Conservation (phyloP, 139 green algal species). For the Chlorella sorokiniana region DNA sequence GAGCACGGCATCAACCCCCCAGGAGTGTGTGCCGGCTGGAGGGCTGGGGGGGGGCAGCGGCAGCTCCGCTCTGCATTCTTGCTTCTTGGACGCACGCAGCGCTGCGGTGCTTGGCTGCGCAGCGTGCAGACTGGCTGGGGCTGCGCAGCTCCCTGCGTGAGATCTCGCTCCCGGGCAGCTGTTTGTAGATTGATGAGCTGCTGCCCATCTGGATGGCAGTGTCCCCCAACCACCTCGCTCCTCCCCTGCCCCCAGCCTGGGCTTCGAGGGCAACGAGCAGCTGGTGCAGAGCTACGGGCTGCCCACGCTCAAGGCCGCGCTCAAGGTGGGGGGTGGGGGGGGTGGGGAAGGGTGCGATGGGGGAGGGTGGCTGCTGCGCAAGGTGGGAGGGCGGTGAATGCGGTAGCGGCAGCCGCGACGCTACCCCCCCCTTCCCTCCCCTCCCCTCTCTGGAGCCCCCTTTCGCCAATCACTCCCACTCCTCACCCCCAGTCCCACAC, state of each 20-base stretch:
- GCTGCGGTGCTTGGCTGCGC: no score
- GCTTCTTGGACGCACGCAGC: no score
- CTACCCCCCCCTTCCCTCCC: no score
- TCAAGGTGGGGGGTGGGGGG: slow-evolving; percentile 1
- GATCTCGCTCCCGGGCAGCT: no score
- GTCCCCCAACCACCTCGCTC: not conserved
- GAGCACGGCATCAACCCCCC: not conserved
- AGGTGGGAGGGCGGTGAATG: not conserved
- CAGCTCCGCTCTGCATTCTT: no score
- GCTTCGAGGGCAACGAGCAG: slow-evolving; percentile 17
- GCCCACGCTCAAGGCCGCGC: slow-evolving; percentile 21
- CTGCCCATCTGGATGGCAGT: not conserved
- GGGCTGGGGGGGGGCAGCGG: no score
- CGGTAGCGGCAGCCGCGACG: not conserved
- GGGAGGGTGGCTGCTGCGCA: not conserved
- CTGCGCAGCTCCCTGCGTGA: not conserved
- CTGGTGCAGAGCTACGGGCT: slow-evolving; percentile 30
- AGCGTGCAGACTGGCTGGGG: not conserved
- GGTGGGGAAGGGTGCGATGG: not conserved
- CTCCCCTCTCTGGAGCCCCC: no score
- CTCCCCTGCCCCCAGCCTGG: slow-evolving; percentile 11
- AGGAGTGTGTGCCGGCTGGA: not conserved
- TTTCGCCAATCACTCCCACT: no score
- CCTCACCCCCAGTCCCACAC: not conserved
- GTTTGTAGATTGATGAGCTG: no score